Conservation (phyloP, 176 grass and related monocot species). For the Raddia distichophylla region DNA sequence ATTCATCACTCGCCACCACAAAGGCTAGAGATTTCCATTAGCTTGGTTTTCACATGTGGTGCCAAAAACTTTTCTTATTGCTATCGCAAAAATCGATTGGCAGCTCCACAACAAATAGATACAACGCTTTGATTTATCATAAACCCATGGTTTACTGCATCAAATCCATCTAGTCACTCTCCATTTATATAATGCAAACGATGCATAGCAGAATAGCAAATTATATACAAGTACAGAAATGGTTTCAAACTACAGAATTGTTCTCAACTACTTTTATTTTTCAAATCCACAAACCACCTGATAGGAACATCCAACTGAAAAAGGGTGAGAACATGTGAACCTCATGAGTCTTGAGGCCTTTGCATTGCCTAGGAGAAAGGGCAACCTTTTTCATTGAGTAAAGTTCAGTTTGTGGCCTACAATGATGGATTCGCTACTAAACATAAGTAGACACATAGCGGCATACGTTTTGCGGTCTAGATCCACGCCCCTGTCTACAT, state of each 20-base stretch:
- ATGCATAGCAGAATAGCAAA: background rate
- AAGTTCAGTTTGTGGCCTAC: conserved; percentile 16
- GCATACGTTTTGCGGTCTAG: conserved; percentile 18
- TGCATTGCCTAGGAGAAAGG: conserved; percentile 30
- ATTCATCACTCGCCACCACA: no score
- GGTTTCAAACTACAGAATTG: background rate
- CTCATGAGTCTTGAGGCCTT: conserved; percentile 25
- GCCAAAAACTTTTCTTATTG: conserved; percentile 27
- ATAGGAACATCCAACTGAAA: conserved; percentile 58
- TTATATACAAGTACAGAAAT: conserved; percentile 5
- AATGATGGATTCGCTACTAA: conserved; percentile 4
- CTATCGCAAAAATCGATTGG: conserved; percentile 13
- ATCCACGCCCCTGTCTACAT: conserved; percentile 16
- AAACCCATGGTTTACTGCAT: background rate
- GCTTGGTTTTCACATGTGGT: background rate
- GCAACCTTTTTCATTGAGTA: conserved; percentile 17
- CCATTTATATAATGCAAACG: background rate
- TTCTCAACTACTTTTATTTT: conserved; percentile 2
- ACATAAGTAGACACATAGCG: conserved; percentile 15
- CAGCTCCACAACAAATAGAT: background rate
- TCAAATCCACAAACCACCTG: conserved; percentile 36
- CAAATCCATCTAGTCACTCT: conserved; percentile 5
- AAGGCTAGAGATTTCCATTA: no score
- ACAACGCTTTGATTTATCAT: background rate
- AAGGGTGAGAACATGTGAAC: conserved; percentile 42